Evolutionary conservation across 768 basidiomycete genomes (phyloP).

Genomic region (Cantharellus anzutake): DNA sequence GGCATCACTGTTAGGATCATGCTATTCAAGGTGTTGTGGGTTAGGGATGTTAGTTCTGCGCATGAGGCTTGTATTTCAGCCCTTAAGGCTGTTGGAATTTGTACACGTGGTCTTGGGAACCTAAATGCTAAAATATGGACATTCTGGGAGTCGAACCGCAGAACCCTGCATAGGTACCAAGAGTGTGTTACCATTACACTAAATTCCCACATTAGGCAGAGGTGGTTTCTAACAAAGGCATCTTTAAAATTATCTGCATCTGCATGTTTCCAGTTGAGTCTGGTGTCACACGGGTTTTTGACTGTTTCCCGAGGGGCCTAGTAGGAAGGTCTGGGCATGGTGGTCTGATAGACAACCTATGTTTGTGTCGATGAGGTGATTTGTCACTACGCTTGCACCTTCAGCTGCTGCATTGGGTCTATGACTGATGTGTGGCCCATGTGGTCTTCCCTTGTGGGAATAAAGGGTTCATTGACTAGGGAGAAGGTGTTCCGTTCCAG

Average conservation of each 20-base stretch:
- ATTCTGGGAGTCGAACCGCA: too few species aligned
- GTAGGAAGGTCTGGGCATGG: not conserved
- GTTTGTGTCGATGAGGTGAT: conserved; percentile 1
- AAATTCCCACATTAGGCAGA: too few species aligned
- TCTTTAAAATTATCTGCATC: not conserved
- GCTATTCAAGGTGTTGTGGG: not conserved
- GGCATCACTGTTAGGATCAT: not conserved
- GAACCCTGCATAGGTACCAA: too few species aligned
- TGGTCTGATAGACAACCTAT: not conserved
- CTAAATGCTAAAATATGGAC: too few species aligned
- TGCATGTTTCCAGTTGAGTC: not conserved
- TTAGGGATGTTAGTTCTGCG: not conserved
- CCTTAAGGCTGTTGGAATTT: not conserved
- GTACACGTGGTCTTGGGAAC: too few species aligned
- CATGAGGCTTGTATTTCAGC: too few species aligned
- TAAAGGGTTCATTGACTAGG: conserved; percentile 3
- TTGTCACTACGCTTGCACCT: not conserved
- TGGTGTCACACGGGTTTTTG: not conserved
- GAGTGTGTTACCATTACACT: too few species aligned
- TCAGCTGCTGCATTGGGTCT: conserved; percentile 1
- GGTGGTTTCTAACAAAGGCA: too few species aligned
- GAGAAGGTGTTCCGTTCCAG: not conserved
- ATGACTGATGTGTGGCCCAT: too few species aligned
- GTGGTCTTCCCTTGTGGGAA: not conserved
- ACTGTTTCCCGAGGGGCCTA: not conserved